Conservation (phyloP, 495 filamentous ascomycete genomes). For the Podospora comata region DNA sequence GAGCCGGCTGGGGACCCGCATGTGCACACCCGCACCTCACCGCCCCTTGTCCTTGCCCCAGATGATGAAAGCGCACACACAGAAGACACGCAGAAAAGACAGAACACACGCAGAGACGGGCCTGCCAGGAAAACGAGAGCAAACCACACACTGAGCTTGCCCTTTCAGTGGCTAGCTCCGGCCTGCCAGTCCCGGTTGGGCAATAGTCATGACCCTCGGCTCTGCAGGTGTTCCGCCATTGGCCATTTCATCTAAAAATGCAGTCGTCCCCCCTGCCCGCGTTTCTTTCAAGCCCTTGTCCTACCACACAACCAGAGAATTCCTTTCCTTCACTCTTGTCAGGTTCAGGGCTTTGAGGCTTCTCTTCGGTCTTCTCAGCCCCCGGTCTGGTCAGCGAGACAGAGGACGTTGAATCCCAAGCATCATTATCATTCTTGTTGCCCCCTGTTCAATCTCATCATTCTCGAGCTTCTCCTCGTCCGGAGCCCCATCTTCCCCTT, state of each 20-base stretch:
- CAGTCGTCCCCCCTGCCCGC: slow-evolving; percentile 35
- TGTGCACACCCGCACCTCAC: slow-evolving; percentile 23
- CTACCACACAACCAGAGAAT: slow-evolving; percentile 40
- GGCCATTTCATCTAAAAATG: slow-evolving; percentile 47
- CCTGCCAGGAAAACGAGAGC: slow-evolving; percentile 17
- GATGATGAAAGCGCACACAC: slow-evolving; percentile 16
- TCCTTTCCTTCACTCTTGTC: slow-evolving; percentile 28
- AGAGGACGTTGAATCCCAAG: neutral
- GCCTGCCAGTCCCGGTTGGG: slow-evolving; percentile 45
- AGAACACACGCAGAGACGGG: slow-evolving; percentile 17
- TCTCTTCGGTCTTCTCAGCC: slow-evolving; percentile 21
- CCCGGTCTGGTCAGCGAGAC: neutral
- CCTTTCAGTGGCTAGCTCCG: slow-evolving; percentile 43
- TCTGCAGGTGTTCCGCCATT: slow-evolving; percentile 35
- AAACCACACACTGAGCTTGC: slow-evolving; percentile 17
- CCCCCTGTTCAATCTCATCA: slow-evolving; percentile 7
- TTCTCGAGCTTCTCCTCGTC: neutral
- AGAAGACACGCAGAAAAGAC: neutral
- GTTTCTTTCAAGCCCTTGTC: slow-evolving; percentile 44
- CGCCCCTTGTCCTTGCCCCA: slow-evolving; percentile 33
- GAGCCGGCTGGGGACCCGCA: slow-evolving; percentile 4
- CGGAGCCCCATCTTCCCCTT: neutral
- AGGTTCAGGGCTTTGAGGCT: slow-evolving; percentile 16
- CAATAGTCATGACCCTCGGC: slow-evolving; percentile 36
- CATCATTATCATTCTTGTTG: neutral